Base-by-base conservation (phyloP, 352 stramenopile species). In the Albugo candida region DNA sequence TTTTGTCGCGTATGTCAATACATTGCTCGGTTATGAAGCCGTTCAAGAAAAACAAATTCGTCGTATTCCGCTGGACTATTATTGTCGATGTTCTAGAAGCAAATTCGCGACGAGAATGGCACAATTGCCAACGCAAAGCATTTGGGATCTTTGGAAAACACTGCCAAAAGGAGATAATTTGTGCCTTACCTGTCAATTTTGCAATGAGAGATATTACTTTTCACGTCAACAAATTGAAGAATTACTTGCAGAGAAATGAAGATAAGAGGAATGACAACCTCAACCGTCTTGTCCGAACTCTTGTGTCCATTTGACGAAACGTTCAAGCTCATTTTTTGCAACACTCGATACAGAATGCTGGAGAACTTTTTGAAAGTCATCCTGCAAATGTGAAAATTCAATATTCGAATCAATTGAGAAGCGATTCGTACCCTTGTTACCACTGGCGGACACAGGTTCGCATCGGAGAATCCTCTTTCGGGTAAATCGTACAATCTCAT, bases 281-380 rank as follows among this genome's bases (percentile, higher is more conserved):
- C 76, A 95, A 31, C 96, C 95, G 59, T 99, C 95, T 66, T 99
- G 88, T 39, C 96, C 96, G 78, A 99, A 99, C 63, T 98, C 81
- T 27, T 88, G 81, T 6, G 96, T 99, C 96, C 96, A 99, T 53
- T 99, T 93, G 14, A 93, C 71, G 56, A 99, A 99, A 21, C 91
- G 76, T 46, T 92, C 79, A 38, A 99, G 80, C 63, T 99, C 96
- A 13, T 97, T 89, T 34, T 74, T 55, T 8, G 92, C 93, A n/a
- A 99, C 95, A 43, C 93, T 96, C 1, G 82, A 88, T 39, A 92
- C 77, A 4, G 84, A 94, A 63, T 96, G 89, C 49, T 87, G 77
- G 61, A 99, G 71, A 14, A 96, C 92, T 48, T 76, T 82, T 52
- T 93, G 72, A 64, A 99, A 99, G 65, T 99, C 95, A 43, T 74